Conservation (phyloP, 306 rosid species). For the Pyrus pyrifolia region DNA sequence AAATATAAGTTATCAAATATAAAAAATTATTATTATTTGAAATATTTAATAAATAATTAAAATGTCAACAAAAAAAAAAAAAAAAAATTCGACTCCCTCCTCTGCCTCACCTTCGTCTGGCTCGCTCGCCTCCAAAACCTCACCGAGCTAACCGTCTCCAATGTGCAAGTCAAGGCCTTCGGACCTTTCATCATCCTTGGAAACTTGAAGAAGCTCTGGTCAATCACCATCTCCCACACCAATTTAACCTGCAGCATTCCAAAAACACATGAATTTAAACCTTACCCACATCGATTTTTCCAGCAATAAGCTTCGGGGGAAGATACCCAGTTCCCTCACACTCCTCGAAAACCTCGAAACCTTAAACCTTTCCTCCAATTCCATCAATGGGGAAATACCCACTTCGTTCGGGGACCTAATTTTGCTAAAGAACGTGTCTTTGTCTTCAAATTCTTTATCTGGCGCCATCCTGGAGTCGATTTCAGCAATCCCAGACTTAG, state of each 20-base stretch:
- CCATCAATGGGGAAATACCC: slow-evolving; percentile 28
- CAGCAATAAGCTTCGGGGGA: slow-evolving; percentile 55
- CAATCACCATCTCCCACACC: slow-evolving; percentile 59
- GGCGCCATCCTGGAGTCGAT: slow-evolving; percentile 65
- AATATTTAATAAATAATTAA: no score
- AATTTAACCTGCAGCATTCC: slow-evolving; percentile 71
- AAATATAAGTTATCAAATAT: no score
- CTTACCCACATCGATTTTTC: slow-evolving; percentile 73
- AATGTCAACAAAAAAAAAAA: no score
- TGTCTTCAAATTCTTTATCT: slow-evolving; percentile 27
- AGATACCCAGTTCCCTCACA: slow-evolving; percentile 50
- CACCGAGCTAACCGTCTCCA: slow-evolving; percentile 60
- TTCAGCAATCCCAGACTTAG: slow-evolving; percentile 51
- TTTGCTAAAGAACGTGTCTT: slow-evolving; percentile 37
- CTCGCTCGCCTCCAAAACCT: slow-evolving; percentile 67
- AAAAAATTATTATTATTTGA: no score
- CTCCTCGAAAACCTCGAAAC: slow-evolving; percentile 49
- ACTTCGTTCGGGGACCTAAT: slow-evolving; percentile 64
- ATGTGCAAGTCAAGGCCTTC: slow-evolving; percentile 38
- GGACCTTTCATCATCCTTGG: slow-evolving; percentile 76
- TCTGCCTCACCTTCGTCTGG: slow-evolving; percentile 61
- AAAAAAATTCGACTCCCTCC: slow-evolving; percentile 31
- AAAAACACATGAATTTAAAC: slow-evolving; percentile 45
- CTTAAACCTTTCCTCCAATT: slow-evolving; percentile 49
- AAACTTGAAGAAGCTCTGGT: slow-evolving; percentile 52